These are phyloP conservation scores for Rhynchosporium agropyri DNA, from an alignment of 2,329 filamentous ascomycete species.

Conservation along the genomic window DNA sequence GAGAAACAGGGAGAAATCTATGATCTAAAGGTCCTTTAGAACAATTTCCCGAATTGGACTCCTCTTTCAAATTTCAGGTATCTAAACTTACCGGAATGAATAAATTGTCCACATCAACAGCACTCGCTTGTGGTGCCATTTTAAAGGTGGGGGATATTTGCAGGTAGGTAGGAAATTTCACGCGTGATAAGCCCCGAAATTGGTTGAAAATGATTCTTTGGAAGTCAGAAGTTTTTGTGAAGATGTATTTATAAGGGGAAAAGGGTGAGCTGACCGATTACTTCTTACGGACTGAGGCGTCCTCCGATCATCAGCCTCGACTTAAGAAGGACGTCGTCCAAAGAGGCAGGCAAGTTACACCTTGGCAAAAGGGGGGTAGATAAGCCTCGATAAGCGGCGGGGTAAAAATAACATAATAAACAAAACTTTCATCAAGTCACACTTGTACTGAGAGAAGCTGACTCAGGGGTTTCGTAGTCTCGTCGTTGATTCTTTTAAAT, in stretches of 20 bases:
- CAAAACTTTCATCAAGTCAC: conserved; percentile 1
- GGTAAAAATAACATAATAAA: conserved; percentile 20
- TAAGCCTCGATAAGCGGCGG: conserved; percentile 25
- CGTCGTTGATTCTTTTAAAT: not conserved
- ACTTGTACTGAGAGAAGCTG: not conserved
- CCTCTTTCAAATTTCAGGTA: not conserved
- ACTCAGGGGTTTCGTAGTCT: not conserved
- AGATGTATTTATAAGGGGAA: conserved; percentile 1
- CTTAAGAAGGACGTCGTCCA: conserved; percentile 18
- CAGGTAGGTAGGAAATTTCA: not conserved
- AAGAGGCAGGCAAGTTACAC: conserved; percentile 13
- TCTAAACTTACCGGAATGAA: conserved; percentile 54
- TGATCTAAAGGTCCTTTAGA: conserved; percentile 55
- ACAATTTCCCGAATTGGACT: too few species aligned
- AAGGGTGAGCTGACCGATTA: not conserved
- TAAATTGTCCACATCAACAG: conserved; percentile 54
- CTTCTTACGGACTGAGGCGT: conserved; percentile 19
- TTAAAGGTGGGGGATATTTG: conserved; percentile 9
- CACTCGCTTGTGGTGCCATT: conserved; percentile 38
- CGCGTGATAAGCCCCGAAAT: conserved; percentile 1
- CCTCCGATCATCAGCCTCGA: conserved; percentile 23
- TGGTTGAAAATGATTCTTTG: not conserved
- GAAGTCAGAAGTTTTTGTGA: not conserved
- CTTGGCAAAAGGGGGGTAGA: conserved; percentile 26
- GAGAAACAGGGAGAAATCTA: conserved; percentile 77